These are phyloP conservation scores for Aspergillus heteromorphus DNA, from an alignment of 495 filamentous ascomycete genomes.

Conservation along the genomic window DNA sequence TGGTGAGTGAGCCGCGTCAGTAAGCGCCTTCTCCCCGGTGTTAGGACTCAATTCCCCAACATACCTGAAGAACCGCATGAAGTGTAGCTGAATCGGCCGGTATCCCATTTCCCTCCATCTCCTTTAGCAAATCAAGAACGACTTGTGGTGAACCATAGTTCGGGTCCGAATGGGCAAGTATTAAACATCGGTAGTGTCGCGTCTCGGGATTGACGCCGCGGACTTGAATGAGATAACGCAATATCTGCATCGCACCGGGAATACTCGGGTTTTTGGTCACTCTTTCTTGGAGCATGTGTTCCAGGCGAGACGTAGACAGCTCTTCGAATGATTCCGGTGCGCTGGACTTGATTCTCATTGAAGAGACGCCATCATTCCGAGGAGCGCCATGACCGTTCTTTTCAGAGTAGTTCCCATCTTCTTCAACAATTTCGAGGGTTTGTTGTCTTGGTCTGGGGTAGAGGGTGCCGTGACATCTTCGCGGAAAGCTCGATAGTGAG, in stretches of 20 bases:
- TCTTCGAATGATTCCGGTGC: constrained; percentile 16
- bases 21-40: neutral
- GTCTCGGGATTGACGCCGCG: constrained; percentile 58
- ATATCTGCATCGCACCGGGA: constrained; percentile 20
- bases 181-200: constrained; percentile 66
- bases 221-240: constrained; percentile 49
- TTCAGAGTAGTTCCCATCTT: neutral
- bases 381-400: neutral
- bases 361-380: neutral
- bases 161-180: constrained; percentile 61
- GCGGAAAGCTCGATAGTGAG: constrained; percentile 10
- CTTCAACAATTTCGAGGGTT: neutral
- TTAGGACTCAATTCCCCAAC: constrained; percentile 10
- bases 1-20: neutral
- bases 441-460: neutral
- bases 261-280: constrained; percentile 19
- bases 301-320: constrained; percentile 21
- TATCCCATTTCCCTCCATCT: constrained; percentile 62
- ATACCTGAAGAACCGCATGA: constrained; percentile 66
- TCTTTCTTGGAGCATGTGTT: constrained; percentile 21
- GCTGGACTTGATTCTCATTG: constrained; percentile 4
- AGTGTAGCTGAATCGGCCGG: constrained; percentile 58
- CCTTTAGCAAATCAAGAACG: constrained; percentile 55
- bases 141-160: constrained; percentile 57
- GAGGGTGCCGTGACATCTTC: constrained; percentile 22